Base-by-base conservation (phyloP, 2,329 filamentous ascomycete genomes). In the Curvularia lunata region DNA sequence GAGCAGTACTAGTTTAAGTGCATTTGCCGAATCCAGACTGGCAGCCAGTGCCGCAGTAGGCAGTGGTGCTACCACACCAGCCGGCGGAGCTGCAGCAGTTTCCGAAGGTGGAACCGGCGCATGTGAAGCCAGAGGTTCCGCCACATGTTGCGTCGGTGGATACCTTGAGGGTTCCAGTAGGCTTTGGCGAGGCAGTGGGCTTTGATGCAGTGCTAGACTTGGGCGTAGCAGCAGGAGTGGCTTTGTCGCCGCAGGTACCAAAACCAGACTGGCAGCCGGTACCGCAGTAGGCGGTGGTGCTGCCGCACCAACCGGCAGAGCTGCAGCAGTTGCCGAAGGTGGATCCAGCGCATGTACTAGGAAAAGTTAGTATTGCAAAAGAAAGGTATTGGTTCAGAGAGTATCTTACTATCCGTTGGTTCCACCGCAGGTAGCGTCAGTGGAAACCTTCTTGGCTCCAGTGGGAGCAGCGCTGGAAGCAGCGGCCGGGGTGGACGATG, bases 241-340 rank as follows among this genome's bases (percentile, higher is more conserved):
- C 34, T 18, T 58, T 63, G 48, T 38, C 38, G 37, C 64, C 61
- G 47, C 72, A 74, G 30, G 61, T 69, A 16, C 72, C 72, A 50
- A 72, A 74, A 27, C 18, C 62, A 18, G 65, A 56, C 52, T 74
- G 71, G 59, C 71, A 75, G 45, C 69, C 70, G 28, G 61, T 66
- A 34, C 64, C 69, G 55, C 72, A 74, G 65, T 74, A 67, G 28
- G 53, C 70, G 21, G 59, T 54, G 7, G 54, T 67, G 19, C 54
- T 54, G 32, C 66, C 65, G 48, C 64, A 69, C 57, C 67, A 74
- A 13, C 79, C 79, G 54, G 70, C 68, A 48, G 63, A 58, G 19
- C 76, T 80, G 70, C 80, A 82, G 71, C 80, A 81, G 59, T 77
- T 69, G 4, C 79, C 79, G 58, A 79, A 80, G 13, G 66, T 49